A percentile compares a stretch with the other conserved stretches of the same genome.
Conservation (phyloP, 73 alveolate genomes). For the Durusdinium trenchii region DNA sequence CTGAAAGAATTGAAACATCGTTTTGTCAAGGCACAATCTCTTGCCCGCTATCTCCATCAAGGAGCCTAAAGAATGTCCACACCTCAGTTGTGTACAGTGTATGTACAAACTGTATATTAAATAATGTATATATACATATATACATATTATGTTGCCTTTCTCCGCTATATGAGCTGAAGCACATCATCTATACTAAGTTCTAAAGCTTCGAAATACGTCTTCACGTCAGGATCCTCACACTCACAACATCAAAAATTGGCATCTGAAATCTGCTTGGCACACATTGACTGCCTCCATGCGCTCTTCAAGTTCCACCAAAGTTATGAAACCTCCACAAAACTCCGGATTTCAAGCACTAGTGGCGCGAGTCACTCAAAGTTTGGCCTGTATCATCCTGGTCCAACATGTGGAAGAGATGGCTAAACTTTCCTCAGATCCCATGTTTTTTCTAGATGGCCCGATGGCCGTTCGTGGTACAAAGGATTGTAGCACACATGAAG, state of each 20-base stretch:
- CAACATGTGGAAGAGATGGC: conserved; percentile 64
- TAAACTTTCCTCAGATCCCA: conserved; percentile 49
- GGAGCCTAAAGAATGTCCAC: conserved; percentile 71
- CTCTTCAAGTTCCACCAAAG: conserved; percentile 63
- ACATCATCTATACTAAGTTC: conserved; percentile 76
- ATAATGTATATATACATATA: neutral
- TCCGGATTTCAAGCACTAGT: neutral
- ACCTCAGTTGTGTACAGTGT: neutral
- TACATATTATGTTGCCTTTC: neutral
- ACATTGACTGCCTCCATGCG: conserved; percentile 50
- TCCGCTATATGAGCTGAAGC: neutral
- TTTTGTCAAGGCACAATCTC: conserved; percentile 7
- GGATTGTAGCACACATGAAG: too few relatives aligned
- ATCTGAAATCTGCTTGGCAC: neutral
- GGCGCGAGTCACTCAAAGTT: neutral
- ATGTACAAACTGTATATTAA: neutral
- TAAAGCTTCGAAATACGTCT: conserved; percentile 67
- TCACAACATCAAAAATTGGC: neutral
- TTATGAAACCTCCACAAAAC: conserved; percentile 13
- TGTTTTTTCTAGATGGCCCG: neutral
- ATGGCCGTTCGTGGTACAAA: too few relatives aligned
- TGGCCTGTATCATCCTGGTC: conserved; percentile 70
- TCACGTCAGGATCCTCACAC: conserved; percentile 38
- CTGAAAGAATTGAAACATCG: too few relatives aligned
- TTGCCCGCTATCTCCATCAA: conserved; percentile 80